Evolutionary conservation across 768 basidiomycete species (phyloP), one percentile per base, ranked within the genome.

Genomic region (Lentinus brumalis): DNA sequence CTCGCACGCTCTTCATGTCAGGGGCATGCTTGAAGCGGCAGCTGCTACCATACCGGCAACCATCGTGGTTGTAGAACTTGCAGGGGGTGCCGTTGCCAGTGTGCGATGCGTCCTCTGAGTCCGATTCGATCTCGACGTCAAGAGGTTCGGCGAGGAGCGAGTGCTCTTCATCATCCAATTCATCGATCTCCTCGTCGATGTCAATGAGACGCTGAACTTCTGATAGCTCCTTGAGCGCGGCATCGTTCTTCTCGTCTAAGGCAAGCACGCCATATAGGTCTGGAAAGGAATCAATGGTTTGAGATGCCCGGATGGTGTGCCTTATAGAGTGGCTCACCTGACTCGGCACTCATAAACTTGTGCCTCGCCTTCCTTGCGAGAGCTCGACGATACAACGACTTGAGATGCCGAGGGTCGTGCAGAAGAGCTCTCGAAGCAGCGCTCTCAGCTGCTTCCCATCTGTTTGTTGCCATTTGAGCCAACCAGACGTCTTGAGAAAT

Each of bases 81-180:
- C 85, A 87, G 0, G 84, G 79, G 2, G 78, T 74, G 3, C 78
- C 78, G 51, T 83, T 85, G 4, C 84, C 85, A 1, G 66, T 67
- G 59, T 85, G 84, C 41, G 74, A 72, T 60, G 76, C 84, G 63
- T 86, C 85, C 53, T 81, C 83, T 11, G 82, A 82, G 67, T 85
- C 85, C 0, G 81, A 83, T 9, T 77, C 73, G 1, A 77, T 77
- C 8, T 75, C 78, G 49, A 77, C 69, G 30, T 79, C 78, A 5
- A 72, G 65, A 3, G 75, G 73, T 3, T 77, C 77, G 5, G 26
- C 16, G 10, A 72, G 65, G 1, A 68, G 56, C 1, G 71, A 70
- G 0, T 63, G 41, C 7, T 9, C 47, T 4, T 49, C 50, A 12
- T 63, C 50, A 16, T 61, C 1, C 47, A 51, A 53, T 9, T 16